Percentiles rank a stretch among this genome's conserved stretches.
phyloP scores from a whole-genome alignment of 148 eudicot genomes.

The Diospyros kaki region DNA sequence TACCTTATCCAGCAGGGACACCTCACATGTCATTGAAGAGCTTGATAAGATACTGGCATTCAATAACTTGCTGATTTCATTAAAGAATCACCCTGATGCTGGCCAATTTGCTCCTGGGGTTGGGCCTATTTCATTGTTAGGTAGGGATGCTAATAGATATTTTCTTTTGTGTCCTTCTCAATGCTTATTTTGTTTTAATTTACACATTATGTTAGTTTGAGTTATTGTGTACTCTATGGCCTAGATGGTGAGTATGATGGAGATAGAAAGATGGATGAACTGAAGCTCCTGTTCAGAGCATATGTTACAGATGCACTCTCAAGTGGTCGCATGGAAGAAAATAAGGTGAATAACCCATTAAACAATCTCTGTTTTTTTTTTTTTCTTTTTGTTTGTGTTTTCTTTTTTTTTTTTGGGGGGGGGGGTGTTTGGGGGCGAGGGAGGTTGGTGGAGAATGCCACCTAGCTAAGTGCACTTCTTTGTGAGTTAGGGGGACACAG shows the following conservation, averaged over 20 bases:
- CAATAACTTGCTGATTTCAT: constrained; percentile 55
- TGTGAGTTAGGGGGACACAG: background rate
- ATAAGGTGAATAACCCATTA: constrained; percentile 42
- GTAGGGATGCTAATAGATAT: constrained; percentile 28
- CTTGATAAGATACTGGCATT: constrained; percentile 67
- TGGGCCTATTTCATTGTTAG: constrained; percentile 72
- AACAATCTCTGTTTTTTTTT: background rate
- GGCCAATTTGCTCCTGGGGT: constrained; percentile 73
- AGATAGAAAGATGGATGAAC: constrained; percentile 70
- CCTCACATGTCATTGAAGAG: constrained; percentile 57
- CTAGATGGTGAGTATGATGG: constrained; percentile 83
- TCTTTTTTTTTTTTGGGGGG: background rate
- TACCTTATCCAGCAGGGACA: constrained; percentile 44
- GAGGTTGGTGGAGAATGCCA: background rate
- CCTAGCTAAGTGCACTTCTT: too few species aligned
- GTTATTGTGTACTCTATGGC: constrained; percentile 14
- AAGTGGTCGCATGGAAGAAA: constrained; percentile 77
- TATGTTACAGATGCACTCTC: constrained; percentile 72
- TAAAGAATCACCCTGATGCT: constrained; percentile 72
- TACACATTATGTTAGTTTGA: background rate
- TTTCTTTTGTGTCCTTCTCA: constrained; percentile 10
- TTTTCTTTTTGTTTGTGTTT: too few species aligned
- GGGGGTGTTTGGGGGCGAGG: background rate
- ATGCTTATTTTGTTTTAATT: background rate
- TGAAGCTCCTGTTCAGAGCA: constrained; percentile 83